A percentile compares a stretch with the other conserved stretches of the same genome.
Evolutionary conservation across 768 basidiomycete species (phyloP).

Genomic region (Gymnopilus junonius): DNA sequence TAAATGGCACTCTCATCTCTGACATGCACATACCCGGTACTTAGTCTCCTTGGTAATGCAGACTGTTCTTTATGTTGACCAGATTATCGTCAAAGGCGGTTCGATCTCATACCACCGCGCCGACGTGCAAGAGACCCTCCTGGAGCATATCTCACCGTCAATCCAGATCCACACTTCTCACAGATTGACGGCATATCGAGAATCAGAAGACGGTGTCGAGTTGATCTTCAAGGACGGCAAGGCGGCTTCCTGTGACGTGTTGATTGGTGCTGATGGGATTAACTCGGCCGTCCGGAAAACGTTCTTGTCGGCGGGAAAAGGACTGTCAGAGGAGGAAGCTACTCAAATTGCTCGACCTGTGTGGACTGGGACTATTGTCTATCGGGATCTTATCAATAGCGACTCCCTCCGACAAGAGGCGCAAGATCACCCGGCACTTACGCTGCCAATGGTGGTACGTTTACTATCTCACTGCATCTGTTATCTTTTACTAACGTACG

Average conservation of each 20-base stretch:
- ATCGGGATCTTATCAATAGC: conserved; percentile 55
- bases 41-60: conserved; percentile 21
- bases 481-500: not conserved
- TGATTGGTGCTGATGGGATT: conserved; percentile 69
- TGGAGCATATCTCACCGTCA: conserved; percentile 42
- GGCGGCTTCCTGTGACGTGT: conserved; percentile 57
- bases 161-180: conserved; percentile 30
- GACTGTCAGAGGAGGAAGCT: conserved; percentile 31
- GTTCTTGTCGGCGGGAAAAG: conserved; percentile 33
- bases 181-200: conserved; percentile 54
- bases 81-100: conserved; percentile 18
- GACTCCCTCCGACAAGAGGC: conserved; percentile 42
- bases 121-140: conserved; percentile 52
- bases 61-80: conserved; percentile 26
- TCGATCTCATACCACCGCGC: conserved; percentile 45
- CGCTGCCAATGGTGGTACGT: conserved; percentile 47
- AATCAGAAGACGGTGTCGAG: conserved; percentile 42
- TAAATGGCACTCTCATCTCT: not conserved
- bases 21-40: conserved; percentile 1
- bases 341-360: conserved; percentile 44
- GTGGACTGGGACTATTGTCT: conserved; percentile 60
- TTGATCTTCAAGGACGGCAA: conserved; percentile 64
- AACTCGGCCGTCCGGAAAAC: conserved; percentile 51
- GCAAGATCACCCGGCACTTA: conserved; percentile 51
- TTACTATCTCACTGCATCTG: not conserved